phyloP scores from a whole-genome alignment of 805 yeast genomes.

The Wickerhamomyces hampshirensis region DNA sequence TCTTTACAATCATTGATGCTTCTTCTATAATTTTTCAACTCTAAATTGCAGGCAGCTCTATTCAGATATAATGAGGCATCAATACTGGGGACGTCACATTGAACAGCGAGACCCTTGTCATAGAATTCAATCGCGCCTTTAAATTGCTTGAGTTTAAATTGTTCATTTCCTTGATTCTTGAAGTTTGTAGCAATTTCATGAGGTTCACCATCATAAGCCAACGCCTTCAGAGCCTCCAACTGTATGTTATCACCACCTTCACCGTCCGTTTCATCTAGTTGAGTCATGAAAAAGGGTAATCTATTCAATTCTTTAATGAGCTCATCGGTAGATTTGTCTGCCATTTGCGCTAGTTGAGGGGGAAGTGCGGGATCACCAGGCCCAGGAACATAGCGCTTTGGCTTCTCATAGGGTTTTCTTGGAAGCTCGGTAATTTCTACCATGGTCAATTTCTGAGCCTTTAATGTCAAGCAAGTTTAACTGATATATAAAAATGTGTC shows the following conservation, averaged over 20 bases:
- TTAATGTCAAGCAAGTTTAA: constrained; percentile 2
- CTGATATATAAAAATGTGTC: no score
- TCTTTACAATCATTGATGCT: constrained; percentile 83
- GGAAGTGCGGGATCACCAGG: constrained; percentile 70
- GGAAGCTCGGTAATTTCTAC: constrained; percentile 16
- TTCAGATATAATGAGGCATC: constrained; percentile 66
- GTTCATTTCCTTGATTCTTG: constrained; percentile 90
- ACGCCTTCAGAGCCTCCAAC: constrained; percentile 83
- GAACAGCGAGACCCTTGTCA: constrained; percentile 71
- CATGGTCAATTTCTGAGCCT: constrained; percentile 5
- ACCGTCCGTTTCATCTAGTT: constrained; percentile 71
- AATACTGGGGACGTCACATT: constrained; percentile 51
- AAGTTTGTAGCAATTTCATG: constrained; percentile 86
- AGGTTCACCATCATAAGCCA: constrained; percentile 95
- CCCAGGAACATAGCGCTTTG: constrained; percentile 39
- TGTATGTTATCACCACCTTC: constrained; percentile 69
- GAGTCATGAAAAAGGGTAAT: constrained; percentile 92
- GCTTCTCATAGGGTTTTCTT: constrained; percentile 21
- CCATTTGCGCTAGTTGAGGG: constrained; percentile 67
- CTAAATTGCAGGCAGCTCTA: constrained; percentile 89
- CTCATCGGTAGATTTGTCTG: constrained; percentile 66
- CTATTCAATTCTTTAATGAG: constrained; percentile 73
- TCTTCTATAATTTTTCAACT: constrained; percentile 74
- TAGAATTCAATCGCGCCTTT: constrained; percentile 75
- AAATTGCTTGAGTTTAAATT: constrained; percentile 66